Base-by-base conservation (phyloP, 2,329 filamentous ascomycete genomes). In the Diaporthe sp. region DNA sequence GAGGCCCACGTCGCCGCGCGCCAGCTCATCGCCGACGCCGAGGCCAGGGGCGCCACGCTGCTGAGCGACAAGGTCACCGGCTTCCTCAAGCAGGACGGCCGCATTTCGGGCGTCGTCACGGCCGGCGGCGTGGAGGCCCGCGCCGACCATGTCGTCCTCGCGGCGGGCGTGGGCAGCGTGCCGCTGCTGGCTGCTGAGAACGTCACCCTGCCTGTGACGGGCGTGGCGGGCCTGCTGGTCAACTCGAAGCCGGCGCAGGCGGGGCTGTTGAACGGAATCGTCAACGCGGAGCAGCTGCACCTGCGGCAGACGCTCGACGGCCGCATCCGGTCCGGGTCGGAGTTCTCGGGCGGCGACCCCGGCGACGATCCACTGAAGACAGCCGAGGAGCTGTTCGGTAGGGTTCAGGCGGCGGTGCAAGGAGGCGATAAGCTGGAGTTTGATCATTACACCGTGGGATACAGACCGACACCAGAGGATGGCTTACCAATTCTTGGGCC, bases 141-240 rank as follows among this genome's bases (percentile, higher is more conserved):
- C 3, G 82, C 79, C 25, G 79, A 80, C 71, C 82, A 83, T 37
- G 81, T 83, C 60, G 79, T 83, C 10, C 71, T 83, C 5, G 82
- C 82, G 7, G 82, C 79, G 22, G 82, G 81, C 22, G 49, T 82
- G 8, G 81, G 79, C 31, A 80, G 79, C 22, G 80, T 81, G 19
- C 51, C 77, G 10, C 79, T 83, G 9, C 76, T 78, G 17, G 81
- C 79, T 2, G 25, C 78, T 0, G 79, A 78, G 39, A 79, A 78
- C 67, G 74, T 83, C 65, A 75, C 62, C 1, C 65, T 83, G 34
- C 81, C 81, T 0, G 74, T 82, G 28, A 53, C 68, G 12, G 77
- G 76, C 39, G 77, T 78, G 13, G 75, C 79, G 1, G 82, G 81
- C 13, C 57, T 83, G 34, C 79, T 83, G n/a, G 78, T 82, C 58